Evolutionary conservation across 495 filamentous ascomycete species (phyloP).

Genomic region (Penicillium macrosclerotiorum): DNA sequence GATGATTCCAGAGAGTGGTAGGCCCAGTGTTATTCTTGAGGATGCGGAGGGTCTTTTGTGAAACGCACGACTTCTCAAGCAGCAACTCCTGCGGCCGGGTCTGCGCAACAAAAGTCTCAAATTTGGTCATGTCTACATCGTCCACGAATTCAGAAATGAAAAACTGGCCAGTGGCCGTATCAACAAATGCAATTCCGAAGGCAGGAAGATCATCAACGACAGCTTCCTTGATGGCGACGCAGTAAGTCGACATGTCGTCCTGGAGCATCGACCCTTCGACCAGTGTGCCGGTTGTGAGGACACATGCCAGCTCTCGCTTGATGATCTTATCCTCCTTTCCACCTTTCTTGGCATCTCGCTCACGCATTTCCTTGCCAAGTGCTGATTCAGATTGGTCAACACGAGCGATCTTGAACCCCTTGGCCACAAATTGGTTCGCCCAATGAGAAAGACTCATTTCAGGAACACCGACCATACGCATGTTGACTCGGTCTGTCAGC

Average conservation of each 20-base stretch:
- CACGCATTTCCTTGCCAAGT: conserved; percentile 96
- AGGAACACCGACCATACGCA: conserved; percentile 96
- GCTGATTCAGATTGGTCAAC: conserved; percentile 97
- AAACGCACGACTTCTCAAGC: conserved; percentile 83
- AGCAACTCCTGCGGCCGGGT: conserved; percentile 86
- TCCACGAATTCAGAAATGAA: conserved; percentile 88
- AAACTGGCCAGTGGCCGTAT: conserved; percentile 95
- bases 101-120: conserved; percentile 96
- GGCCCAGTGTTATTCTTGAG: conserved; percentile 93
- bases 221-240: conserved; percentile 92
- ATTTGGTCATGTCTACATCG: conserved; percentile 92
- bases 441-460: conserved; percentile 87
- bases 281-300: conserved; percentile 87
- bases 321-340: conserved; percentile 88
- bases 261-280: conserved; percentile 97
- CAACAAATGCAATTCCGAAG: conserved; percentile 92
- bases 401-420: conserved; percentile 92
- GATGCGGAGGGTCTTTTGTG: conserved; percentile 83
- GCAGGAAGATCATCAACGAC: conserved; percentile 71
- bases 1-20: conserved; percentile 91
- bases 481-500: conserved; percentile 96
- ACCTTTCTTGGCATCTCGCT: conserved; percentile 62
- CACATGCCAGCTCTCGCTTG: conserved; percentile 81
- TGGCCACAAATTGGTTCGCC: conserved; percentile 92
- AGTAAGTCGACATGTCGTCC: conserved; percentile 96